phyloP scores from a whole-genome alignment of 306 rosid genomes.

The Prunus campanulata region DNA sequence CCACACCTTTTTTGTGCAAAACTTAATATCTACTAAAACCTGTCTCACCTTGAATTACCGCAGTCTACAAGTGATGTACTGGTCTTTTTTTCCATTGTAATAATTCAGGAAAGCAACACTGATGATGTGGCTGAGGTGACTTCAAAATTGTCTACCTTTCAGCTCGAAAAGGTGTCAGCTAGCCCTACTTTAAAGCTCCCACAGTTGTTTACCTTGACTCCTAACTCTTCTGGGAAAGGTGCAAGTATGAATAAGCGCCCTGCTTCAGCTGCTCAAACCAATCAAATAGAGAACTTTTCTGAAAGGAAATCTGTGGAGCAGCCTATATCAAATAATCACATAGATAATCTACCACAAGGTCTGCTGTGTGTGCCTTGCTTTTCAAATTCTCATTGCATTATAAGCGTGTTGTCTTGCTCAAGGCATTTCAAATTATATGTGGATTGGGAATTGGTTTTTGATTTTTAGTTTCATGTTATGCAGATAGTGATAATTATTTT shows the following conservation, averaged over 20 bases:
- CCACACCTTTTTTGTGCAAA: not conserved
- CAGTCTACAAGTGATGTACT: constrained; percentile 9
- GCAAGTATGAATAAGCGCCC: constrained; percentile 76
- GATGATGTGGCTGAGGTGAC: constrained; percentile 76
- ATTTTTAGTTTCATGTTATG: constrained; percentile 24
- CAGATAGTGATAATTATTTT: constrained; percentile 54
- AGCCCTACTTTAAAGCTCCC: constrained; percentile 97
- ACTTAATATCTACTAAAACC: constrained; percentile 10
- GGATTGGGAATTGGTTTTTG: constrained; percentile 5
- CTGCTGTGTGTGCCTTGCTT: constrained; percentile 22
- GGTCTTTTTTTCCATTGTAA: constrained; percentile 13
- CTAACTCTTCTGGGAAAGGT: constrained; percentile 84
- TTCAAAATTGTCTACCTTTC: constrained; percentile 69
- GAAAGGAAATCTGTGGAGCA: constrained; percentile 62
- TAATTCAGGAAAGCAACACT: constrained; percentile 58
- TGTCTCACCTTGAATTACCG: constrained; percentile 3
- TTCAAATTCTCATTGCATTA: constrained; percentile 18
- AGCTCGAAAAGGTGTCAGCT: constrained; percentile 78
- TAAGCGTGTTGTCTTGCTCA: constrained; percentile 21
- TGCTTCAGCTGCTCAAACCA: constrained; percentile 54
- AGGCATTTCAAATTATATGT: constrained; percentile 20
- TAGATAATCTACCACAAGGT: constrained; percentile 71
- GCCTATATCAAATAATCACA: constrained; percentile 55
- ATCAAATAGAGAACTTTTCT: constrained; percentile 57
- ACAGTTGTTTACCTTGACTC: constrained; percentile 83